Conservation (phyloP, 495 filamentous ascomycete genomes). For the Aspergillus diversus region DNA sequence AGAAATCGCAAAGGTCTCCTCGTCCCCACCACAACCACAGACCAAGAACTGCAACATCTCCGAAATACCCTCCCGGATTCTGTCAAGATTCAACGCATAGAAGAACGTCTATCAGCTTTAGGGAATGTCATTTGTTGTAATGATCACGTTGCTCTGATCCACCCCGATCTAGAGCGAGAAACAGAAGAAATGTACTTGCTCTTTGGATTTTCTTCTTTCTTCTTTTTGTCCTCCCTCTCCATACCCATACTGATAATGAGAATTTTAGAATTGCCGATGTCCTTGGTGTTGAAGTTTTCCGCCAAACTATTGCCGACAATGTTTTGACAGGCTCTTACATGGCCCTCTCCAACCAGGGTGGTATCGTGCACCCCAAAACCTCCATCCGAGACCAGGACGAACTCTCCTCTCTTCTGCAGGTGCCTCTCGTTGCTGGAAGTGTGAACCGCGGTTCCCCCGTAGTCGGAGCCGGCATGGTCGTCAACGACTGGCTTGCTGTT, state of each 20-base stretch:
- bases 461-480: constrained; percentile 98
- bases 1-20: constrained; percentile 96
- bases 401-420: constrained; percentile 88
- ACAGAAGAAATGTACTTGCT: constrained; percentile 76
- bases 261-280: constrained; percentile 77
- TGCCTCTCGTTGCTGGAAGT: constrained; percentile 90
- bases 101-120: constrained; percentile 92
- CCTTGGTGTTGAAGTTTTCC: constrained; percentile 96
- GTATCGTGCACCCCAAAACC: constrained; percentile 96
- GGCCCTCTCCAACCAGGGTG: constrained; percentile 93
- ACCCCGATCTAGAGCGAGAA: constrained; percentile 96
- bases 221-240: background rate
- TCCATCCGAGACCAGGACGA: constrained; percentile 97
- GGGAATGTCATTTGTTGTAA: constrained; percentile 97
- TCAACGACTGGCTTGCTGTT: constrained; percentile 99
- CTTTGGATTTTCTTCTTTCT: too few relatives aligned
- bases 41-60: constrained; percentile 96
- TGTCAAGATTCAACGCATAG: constrained; percentile 92
- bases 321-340: constrained; percentile 96
- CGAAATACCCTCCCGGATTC: constrained; percentile 89
- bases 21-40: constrained; percentile 92
- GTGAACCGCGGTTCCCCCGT: constrained; percentile 91
- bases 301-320: constrained; percentile 96
- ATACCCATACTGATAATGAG: background rate
- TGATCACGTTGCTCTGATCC: constrained; percentile 94